Conservation (phyloP, 305 asterid species). For the Rubia peregrina region DNA sequence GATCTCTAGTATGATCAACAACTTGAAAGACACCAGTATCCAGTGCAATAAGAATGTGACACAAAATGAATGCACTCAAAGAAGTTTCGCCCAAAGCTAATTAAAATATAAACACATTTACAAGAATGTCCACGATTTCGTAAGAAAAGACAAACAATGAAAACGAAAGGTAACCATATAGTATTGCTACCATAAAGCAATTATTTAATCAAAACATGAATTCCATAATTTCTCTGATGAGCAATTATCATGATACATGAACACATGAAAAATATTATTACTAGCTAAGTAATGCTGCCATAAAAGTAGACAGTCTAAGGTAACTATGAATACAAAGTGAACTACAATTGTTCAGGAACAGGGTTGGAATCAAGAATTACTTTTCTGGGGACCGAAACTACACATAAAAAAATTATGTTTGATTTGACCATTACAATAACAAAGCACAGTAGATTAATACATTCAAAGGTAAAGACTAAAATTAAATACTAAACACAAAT, state of each 20-base stretch:
- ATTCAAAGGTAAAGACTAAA: too few species aligned
- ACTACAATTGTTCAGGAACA: background rate
- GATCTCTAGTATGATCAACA: background rate
- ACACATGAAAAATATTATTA: background rate
- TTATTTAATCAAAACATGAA: too few species aligned
- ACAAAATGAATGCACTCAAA: background rate
- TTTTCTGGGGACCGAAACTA: too few species aligned
- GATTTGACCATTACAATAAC: too few species aligned
- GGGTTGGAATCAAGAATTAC: too few species aligned
- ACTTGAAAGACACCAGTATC: background rate
- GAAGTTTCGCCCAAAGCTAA: background rate
- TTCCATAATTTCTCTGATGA: background rate
- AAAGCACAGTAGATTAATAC: too few species aligned
- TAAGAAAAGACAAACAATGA: background rate
- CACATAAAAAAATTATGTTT: too few species aligned
- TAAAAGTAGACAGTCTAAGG: background rate
- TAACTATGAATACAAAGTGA: too few species aligned
- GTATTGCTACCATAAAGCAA: background rate
- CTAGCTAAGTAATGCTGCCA: background rate
- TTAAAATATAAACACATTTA: too few species aligned
- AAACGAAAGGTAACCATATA: background rate
- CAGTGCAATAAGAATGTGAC: background rate
- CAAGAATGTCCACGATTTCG: background rate
- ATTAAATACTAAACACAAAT: too few species aligned
- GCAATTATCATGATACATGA: background rate